Conservation (phyloP, 164 flowering plant genomes). For the Vitis vinifera region ASM3070453v1 NC_081817.1:1166501-1167000, state of each 20-base stretch:
- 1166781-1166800: constrained; percentile 29
- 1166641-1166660: background rate
- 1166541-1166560: constrained; percentile 27
- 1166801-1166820: constrained; percentile 29
- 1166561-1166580: constrained; percentile 34
- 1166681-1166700: no score
- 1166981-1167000: background rate
- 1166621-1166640: background rate
- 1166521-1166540: constrained; percentile 30
- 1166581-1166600: constrained; percentile 47
- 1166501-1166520: constrained; percentile 23
- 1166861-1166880: constrained; percentile 29
- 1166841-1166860: constrained; percentile 26
- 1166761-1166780: constrained; percentile 43
- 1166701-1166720: background rate
- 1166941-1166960: constrained; percentile 1
- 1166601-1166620: constrained; percentile 6
- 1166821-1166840: constrained; percentile 38
- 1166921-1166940: constrained; percentile 2
- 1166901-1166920: constrained; percentile 39
- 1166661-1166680: background rate
- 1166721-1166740: constrained; percentile 39
- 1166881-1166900: constrained; percentile 50
- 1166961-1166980: background rate
- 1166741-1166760: constrained; percentile 33